Evolutionary conservation across 2,329 filamentous ascomycete species (phyloP), one percentile per base, ranked within the genome.

Genomic region (Sporothrix pseudoabietina): DNA sequence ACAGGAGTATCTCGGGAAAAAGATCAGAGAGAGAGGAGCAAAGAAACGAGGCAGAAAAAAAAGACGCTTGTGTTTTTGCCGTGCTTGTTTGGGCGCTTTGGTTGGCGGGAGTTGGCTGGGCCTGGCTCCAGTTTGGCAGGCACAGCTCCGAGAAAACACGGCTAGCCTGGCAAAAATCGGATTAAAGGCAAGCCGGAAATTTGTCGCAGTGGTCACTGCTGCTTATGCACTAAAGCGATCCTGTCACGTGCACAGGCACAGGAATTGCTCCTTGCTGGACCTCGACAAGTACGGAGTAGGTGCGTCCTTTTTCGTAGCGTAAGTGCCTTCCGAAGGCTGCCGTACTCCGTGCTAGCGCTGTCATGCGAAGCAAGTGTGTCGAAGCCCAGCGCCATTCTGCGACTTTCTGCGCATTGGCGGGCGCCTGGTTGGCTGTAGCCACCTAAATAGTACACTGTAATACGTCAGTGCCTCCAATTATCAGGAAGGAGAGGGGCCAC

Each of bases 51-150:
- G 65, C 65, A 35, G 47, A 69, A 73, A 74, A 73, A 74, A 75
- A 75, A 71, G 71, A 49, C 72, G 71, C 71, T 71, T 69, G 68
- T 55, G 69, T 26, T 72, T 72, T 72, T 73, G 44, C 65, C 55
- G 65, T 39, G 41, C 44, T 26, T 74, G 52, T 35, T 49, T 49
- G 41, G 41, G 41, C 9, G 41, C 41, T 44, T 44, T 44, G 41
- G 41, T 44, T 44, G 41, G 39, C 39, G 2, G 39, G 39, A 41
- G 26, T 41, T 41, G 41, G 44, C 14, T 59, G 41, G 65, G 47
- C 66, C 49, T 55, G 32, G 41, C 44, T 44, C 44, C 44, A 49
- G 44, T 41, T 19, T 19, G 63, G 30, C 30, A 35, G 61, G 39
- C 32, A n/a, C n/a, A 73, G 71, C 69, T 69, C 65, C 61, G 52